Base-by-base conservation (phyloP, 208 protist species). In the Leishmania amazonensis region DNA sequence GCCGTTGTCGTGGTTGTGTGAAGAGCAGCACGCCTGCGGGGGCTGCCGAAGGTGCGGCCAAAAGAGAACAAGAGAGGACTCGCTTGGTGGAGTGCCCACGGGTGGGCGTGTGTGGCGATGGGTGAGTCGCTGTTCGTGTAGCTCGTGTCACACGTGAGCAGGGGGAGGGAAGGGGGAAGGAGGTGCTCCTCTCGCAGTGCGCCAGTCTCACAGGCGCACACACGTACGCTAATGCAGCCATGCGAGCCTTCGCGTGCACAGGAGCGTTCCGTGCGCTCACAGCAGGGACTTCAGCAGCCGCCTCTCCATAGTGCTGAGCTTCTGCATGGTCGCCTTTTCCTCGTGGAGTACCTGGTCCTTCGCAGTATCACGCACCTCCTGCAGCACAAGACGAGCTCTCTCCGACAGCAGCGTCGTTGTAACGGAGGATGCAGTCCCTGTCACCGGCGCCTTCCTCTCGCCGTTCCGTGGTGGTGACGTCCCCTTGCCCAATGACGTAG, bases 241-340 rank as follows among this genome's bases (percentile, higher is more conserved):
- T 51, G 24, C 9, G 38, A 6, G 28, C 17, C 35, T 51, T n/a
- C 9, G 21, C 68, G 28, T 1, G 68, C 42, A 17, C 42, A 8
- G 42, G 24, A 9, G 19, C 1, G 68, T 15, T 3, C 38, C 28
- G 24, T n/a, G 68, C 9, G 68, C 68, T 73, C 78, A 86, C 54
- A 64, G 35, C 60, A 86, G 62, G 1, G 49, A 72, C 15, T 70
- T 35, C 2, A 89, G 57, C 28, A 89, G n/a, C 9, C 75, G 68
- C 40, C 75, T 75, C 70, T 89, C 86, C 74, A 81, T 80, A 40
- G 71, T n/a, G 60, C 86, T 87, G 35, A 89, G 81, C 71, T 87
- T 89, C 42, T 57, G 60, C 78, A 65, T 54, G 40, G 17, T 60
- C 0, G 47, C 49, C 38, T 83, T 81, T 57, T 84, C 80, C 47